These are phyloP conservation scores for Colletotrichum sublineola DNA, from an alignment of 2,329 filamentous ascomycete genomes.

Conservation along the genomic window DNA sequence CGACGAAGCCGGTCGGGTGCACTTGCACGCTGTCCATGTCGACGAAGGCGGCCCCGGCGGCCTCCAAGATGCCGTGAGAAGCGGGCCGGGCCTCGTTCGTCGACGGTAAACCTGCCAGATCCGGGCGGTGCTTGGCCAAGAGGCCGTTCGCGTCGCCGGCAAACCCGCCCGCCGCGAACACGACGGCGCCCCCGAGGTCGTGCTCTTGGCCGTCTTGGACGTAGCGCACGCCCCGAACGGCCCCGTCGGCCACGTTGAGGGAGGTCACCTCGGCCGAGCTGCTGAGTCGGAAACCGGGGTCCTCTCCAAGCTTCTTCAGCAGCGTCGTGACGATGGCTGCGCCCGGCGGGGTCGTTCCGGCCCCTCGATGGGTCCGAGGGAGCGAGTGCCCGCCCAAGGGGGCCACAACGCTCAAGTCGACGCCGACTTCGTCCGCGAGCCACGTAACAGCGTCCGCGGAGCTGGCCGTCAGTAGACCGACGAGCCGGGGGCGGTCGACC, in stretches of 20 bases:
- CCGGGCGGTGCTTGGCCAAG: slow-evolving; percentile 68
- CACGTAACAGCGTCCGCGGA: slow-evolving; percentile 67
- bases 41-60: slow-evolving; percentile 58
- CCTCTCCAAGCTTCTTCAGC: slow-evolving; percentile 63
- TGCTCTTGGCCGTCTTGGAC: slow-evolving; percentile 51
- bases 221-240: slow-evolving; percentile 68
- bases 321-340: slow-evolving; percentile 69
- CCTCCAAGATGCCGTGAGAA: slow-evolving; percentile 60
- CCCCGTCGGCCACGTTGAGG: slow-evolving; percentile 54
- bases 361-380: slow-evolving; percentile 69
- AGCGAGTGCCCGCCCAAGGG: slow-evolving; percentile 71
- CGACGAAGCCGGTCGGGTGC: slow-evolving; percentile 75
- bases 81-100: slow-evolving; percentile 72
- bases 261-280: slow-evolving; percentile 67
- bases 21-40: slow-evolving; percentile 72
- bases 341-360: slow-evolving; percentile 68
- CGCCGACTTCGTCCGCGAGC: slow-evolving; percentile 67
- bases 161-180: slow-evolving; percentile 74
- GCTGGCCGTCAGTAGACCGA: slow-evolving; percentile 60
- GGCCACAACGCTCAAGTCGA: slow-evolving; percentile 71
- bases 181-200: slow-evolving; percentile 64
- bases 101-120: slow-evolving; percentile 70
- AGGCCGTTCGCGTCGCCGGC: slow-evolving; percentile 71
- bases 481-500: slow-evolving; percentile 58
- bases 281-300: slow-evolving; percentile 64